phyloP scores from a whole-genome alignment of 176 grass and related monocot species.

The Tillandsia leiboldiana region DNA sequence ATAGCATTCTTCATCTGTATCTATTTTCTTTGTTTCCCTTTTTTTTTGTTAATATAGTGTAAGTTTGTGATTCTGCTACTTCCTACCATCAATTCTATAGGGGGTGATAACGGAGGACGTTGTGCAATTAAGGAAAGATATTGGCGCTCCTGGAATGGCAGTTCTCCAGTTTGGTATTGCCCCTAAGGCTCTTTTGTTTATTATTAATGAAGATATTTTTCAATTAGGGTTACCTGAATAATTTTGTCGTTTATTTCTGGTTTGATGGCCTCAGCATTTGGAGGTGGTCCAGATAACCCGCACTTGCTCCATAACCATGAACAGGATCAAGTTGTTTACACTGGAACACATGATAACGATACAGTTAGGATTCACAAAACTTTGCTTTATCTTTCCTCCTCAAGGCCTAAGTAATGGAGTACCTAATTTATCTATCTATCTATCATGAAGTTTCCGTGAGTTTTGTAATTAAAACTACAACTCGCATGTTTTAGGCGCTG shows the following conservation, averaged over 20 bases:
- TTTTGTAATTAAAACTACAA: not conserved
- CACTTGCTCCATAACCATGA: slow-evolving; percentile 95
- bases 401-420: not conserved
- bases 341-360: slow-evolving; percentile 96
- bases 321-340: slow-evolving; percentile 90
- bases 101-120: slow-evolving; percentile 97
- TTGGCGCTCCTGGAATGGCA: slow-evolving; percentile 88
- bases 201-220: slow-evolving; percentile 7
- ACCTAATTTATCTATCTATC: not conserved
- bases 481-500: slow-evolving; percentile 31
- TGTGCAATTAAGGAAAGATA: slow-evolving; percentile 78
- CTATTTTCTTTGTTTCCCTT: not conserved
- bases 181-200: not conserved
- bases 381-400: not conserved
- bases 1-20: not conserved
- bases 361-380: slow-evolving; percentile 39
- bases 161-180: slow-evolving; percentile 92
- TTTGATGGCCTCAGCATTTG: slow-evolving; percentile 42
- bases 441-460: not conserved
- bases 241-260: not conserved
- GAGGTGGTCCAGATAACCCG: slow-evolving; percentile 68
- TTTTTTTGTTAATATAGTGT: not conserved
- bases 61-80: slow-evolving; percentile 4
- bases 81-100: slow-evolving; percentile 32
- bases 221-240: not conserved